These are phyloP conservation scores for Tylopilus balloui DNA, from an alignment of 768 basidiomycete species.

Conservation along the genomic window DNA sequence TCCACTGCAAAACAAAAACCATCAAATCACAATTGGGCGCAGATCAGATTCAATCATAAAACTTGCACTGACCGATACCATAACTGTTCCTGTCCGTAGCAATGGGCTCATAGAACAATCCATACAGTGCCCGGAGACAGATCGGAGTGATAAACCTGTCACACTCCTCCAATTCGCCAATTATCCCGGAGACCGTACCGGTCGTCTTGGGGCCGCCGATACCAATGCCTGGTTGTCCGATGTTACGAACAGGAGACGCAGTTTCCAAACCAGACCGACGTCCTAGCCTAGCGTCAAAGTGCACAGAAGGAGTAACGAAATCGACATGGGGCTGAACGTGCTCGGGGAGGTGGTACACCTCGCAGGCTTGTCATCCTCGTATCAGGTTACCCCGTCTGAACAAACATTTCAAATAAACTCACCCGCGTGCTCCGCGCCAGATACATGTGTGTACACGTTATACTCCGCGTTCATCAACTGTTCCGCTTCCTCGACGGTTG, in stretches of 20 bases:
- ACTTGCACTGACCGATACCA: slow-evolving; percentile 27
- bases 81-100: slow-evolving; percentile 29
- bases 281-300: slow-evolving; percentile 27
- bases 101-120: slow-evolving; percentile 20
- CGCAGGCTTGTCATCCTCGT: slow-evolving; percentile 21
- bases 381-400: background rate
- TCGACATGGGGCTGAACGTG: slow-evolving; percentile 32
- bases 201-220: slow-evolving; percentile 10
- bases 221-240: slow-evolving; percentile 16
- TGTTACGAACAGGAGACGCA: slow-evolving; percentile 1
- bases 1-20: slow-evolving; percentile 21
- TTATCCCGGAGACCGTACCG: slow-evolving; percentile 10
- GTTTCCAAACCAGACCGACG: slow-evolving; percentile 11
- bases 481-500: too few species aligned
- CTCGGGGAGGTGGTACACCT: slow-evolving; percentile 31
- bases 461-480: too few species aligned
- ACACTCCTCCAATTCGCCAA: slow-evolving; percentile 17
- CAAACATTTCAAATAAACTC: background rate
- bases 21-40: background rate
- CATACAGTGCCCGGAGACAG: slow-evolving; percentile 30
- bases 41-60: background rate
- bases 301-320: slow-evolving; percentile 33
- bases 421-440: slow-evolving; percentile 29
- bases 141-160: slow-evolving; percentile 27
- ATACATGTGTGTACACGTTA: slow-evolving; percentile 23